These are phyloP conservation scores for Parsonsia alboflavescens DNA, from an alignment of 257 asterid genomes.

Conservation along the genomic window DNA sequence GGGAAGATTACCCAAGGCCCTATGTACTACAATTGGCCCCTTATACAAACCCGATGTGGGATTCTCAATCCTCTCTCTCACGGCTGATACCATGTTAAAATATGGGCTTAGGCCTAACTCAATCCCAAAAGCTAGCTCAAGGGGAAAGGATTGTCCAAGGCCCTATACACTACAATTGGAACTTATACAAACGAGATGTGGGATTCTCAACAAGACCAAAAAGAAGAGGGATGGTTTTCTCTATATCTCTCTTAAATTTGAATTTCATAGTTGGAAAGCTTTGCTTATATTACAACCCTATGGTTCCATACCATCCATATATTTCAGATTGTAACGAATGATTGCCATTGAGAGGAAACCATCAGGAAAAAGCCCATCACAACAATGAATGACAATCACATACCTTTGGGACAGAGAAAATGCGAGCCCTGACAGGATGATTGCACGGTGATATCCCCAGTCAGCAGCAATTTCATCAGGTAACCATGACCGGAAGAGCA, in stretches of 20 bases:
- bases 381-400: constrained; percentile 10
- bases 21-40: too few species aligned
- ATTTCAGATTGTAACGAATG: neutral
- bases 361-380: neutral
- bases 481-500: constrained; percentile 89
- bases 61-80: too few species aligned
- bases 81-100: too few species aligned
- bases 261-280: neutral
- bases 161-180: too few species aligned
- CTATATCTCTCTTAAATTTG: neutral
- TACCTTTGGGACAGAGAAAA: constrained; percentile 85
- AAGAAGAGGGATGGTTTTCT: too few species aligned
- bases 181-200: too few species aligned
- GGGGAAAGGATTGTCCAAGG: too few species aligned
- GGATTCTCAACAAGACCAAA: too few species aligned
- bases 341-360: neutral
- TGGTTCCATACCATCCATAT: neutral
- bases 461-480: constrained; percentile 86
- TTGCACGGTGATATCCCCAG: constrained; percentile 68
- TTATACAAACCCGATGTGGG: too few species aligned
- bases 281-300: neutral
- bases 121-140: too few species aligned
- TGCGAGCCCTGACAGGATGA: constrained; percentile 65
- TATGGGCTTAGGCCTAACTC: too few species aligned
- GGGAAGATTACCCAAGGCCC: too few species aligned